phyloP scores from a whole-genome alignment of 768 basidiomycete genomes.

The Pseudohyphozyma bogoriensis region DNA sequence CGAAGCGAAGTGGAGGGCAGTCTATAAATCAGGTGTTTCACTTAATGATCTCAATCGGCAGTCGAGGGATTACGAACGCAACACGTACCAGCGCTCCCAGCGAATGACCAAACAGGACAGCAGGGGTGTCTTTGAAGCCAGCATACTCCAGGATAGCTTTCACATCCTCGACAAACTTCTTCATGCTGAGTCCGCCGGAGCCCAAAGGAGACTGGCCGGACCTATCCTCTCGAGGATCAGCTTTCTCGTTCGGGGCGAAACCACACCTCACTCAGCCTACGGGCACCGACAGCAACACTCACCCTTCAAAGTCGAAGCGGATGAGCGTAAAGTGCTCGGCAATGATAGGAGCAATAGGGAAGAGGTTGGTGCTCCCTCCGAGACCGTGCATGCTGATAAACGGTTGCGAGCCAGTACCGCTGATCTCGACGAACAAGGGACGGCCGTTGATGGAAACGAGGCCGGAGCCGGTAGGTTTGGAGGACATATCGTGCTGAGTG shows the following conservation, averaged over 20 bases:
- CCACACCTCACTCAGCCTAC: no score
- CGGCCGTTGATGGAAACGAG: conserved; percentile 6
- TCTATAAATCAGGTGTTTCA: not conserved
- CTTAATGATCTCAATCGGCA: not conserved
- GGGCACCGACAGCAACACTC: no score
- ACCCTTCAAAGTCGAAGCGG: conserved; percentile 6
- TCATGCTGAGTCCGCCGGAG: not conserved
- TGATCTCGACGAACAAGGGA: conserved; percentile 1
- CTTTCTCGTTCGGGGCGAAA: no score
- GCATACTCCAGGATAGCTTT: conserved; percentile 9
- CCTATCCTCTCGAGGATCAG: no score
- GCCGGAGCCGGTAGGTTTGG: no score
- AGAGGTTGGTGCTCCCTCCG: conserved; percentile 6
- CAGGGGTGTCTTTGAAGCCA: not conserved
- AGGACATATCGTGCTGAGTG: not conserved
- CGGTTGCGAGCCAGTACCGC: not conserved
- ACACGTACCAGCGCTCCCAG: not conserved
- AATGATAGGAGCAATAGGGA: not conserved
- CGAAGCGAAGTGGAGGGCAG: conserved; percentile 2
- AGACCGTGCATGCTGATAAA: not conserved
- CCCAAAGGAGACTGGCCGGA: not conserved
- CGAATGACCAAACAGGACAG: conserved; percentile 1
- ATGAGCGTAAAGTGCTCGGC: not conserved
- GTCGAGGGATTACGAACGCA: not conserved
- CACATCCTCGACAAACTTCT: conserved; percentile 3